Base-by-base conservation (phyloP, 768 basidiomycete species). In the Phylloporus sp. region DNA sequence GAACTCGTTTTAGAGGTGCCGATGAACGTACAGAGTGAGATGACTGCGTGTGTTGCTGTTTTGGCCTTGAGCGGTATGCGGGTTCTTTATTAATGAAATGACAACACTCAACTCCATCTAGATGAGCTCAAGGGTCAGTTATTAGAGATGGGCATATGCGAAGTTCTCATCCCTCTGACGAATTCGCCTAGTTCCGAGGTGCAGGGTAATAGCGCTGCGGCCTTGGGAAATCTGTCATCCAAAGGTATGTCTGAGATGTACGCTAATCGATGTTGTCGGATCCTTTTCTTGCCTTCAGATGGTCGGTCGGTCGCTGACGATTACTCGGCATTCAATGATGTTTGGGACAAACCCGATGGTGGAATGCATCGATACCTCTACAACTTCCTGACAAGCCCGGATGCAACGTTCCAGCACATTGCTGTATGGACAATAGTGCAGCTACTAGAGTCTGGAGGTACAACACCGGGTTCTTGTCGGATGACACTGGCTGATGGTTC, bases 381-480 rank as follows among this genome's bases (percentile, higher is more conserved):
- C 66, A 82, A 91, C 40, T 99, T 99, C 82, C 72, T 99, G 60
- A 91, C 84, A 36, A 95, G 91, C 64, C 76, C 88, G 6, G 97
- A 99, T 64, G 87, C 91, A 13, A 99, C 97, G 1, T 99, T 99
- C 86, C 95, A 97, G 69, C 97, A 99, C 66, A 99, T 98, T 56
- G 97, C 97, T 29, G 94, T 99, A 39, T 99, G 97, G 97, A 97
- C 97, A 0, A 95, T 98, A 59, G 95, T 97, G 23, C 97, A 99
- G 66, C 73, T 99, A 20, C 77, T 99, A 24, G 97, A 99, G 68
- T 95, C 95, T n/a, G 90, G 91, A 55, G 91, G 88, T 90, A 58
- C 38, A 74, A 58, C 2, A 1, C 18, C 8, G 22, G 41, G 23
- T 27, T 24, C n/a, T 15, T 39, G 26, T 41, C 23, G 28, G 50